Evolutionary conservation across 2,329 filamentous ascomycete species (phyloP).

Genomic region (Lasiodiplodia gonubiensis): DNA sequence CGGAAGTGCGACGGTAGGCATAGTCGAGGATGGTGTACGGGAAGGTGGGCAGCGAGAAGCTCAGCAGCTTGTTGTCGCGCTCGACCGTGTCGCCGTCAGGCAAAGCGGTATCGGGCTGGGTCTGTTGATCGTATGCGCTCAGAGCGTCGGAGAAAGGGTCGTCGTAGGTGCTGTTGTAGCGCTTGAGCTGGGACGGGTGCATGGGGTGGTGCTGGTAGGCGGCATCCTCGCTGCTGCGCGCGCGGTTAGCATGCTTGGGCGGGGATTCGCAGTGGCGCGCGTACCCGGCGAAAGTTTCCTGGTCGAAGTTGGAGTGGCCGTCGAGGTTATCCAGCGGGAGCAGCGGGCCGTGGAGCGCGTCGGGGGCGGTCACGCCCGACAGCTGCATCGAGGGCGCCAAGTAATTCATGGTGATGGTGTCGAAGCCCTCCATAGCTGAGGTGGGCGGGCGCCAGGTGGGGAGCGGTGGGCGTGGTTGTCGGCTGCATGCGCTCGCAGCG

Average conservation of each 20-base stretch:
- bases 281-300: slow-evolving; percentile 66
- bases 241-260: slow-evolving; percentile 39
- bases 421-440: slow-evolving; percentile 60
- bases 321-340: slow-evolving; percentile 62
- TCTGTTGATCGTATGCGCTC: slow-evolving; percentile 54
- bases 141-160: slow-evolving; percentile 59
- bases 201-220: slow-evolving; percentile 52
- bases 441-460: slow-evolving; percentile 35
- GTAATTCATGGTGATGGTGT: slow-evolving; percentile 67
- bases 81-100: slow-evolving; percentile 65
- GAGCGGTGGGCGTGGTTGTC: slow-evolving; percentile 28
- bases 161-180: slow-evolving; percentile 56
- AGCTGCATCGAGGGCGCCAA: slow-evolving; percentile 63
- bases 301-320: slow-evolving; percentile 65
- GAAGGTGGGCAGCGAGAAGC: slow-evolving; percentile 55
- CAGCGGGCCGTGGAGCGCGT: slow-evolving; percentile 47
- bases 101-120: slow-evolving; percentile 52
- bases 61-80: slow-evolving; percentile 64
- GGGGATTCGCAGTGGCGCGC: slow-evolving; percentile 33
- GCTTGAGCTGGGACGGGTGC: slow-evolving; percentile 48
- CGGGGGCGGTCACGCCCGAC: slow-evolving; percentile 55
- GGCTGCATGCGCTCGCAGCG: slow-evolving; percentile 30
- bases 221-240: slow-evolving; percentile 57
- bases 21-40: slow-evolving; percentile 70
- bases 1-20: slow-evolving; percentile 65